Percentiles rank a stretch among this genome's conserved stretches.
Conservation (phyloP, 805 yeast species). For the Metschnikowia baotianmanensis region DNA sequence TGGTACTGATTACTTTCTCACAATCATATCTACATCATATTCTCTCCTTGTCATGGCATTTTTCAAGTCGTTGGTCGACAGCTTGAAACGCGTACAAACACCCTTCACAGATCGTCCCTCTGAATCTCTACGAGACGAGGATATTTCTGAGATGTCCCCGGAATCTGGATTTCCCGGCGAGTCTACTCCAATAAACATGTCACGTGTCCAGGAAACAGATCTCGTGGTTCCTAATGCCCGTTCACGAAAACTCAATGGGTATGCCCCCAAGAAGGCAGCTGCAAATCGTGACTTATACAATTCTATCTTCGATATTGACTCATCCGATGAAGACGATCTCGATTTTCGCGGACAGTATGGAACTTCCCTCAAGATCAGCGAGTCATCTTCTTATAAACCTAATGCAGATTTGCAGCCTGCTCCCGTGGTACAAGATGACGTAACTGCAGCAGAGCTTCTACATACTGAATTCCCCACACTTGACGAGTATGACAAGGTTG, state of each 20-base stretch:
- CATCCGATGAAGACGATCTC: conserved; percentile 16
- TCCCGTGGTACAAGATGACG: conserved; percentile 1
- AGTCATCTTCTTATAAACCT: conserved; percentile 7
- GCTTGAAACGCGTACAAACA: not conserved
- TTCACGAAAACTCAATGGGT: no score
- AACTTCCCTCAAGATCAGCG: conserved; percentile 14
- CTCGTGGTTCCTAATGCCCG: not conserved
- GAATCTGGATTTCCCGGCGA: conserved; percentile 6
- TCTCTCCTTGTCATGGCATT: conserved; percentile 10
- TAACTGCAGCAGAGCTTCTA: conserved; percentile 11
- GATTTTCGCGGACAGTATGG: conserved; percentile 17
- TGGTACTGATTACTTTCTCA: conserved; percentile 3
- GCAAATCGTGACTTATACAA: conserved; percentile 9
- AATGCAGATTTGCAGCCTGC: conserved; percentile 1
- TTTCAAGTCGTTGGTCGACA: conserved; percentile 11
- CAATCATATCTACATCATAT: conserved; percentile 13
- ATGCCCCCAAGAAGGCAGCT: not conserved
- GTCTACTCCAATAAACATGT: conserved; percentile 5
- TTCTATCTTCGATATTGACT: conserved; percentile 15
- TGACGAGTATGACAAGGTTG: conserved; percentile 20
- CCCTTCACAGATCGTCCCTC: not conserved
- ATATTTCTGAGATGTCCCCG: not conserved
- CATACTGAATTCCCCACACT: conserved; percentile 8
- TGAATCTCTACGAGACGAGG: conserved; percentile 1
- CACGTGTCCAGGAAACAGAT: not conserved